Base-by-base conservation (phyloP, 192 early-diverging fungal genomes). In the Backusella morwellensis region DNA sequence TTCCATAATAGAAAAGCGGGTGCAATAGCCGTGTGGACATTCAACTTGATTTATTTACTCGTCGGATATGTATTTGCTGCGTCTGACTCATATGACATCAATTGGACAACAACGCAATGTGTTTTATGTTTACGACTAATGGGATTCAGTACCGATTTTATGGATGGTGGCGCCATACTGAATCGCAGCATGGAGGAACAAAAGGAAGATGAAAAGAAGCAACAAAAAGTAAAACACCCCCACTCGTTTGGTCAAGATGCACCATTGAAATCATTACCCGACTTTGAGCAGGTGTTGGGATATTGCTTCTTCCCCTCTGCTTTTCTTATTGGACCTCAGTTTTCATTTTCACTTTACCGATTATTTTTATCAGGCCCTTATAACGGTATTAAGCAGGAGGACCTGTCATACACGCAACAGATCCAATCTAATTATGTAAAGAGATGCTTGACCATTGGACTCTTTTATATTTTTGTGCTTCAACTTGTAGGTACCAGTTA, bases 21-120 rank as follows among this genome's bases (percentile, higher is more conserved):
- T 1, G 80, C 82, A 9, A 26, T 70, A 0, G 59, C 75, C 5
- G 75, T 86, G 0, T 89, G 88, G 78, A 14, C 83, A 63, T 88
- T 89, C 81, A 89, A 90, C 74, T 63, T 83, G 35, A 56, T 73
- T 0, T 89, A 90, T 74, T 72, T 90, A 21, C 66, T 89, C 35
- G 34, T 74, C 1, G 83, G 83, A 4, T 89, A 90, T 81, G 80
- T 82, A 40, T 84, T 71, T 47, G 78, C 74, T 2, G 76, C 80
- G 9, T 82, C 85, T 7, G 87, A 88, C 41, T 82, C 75, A 9
- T 91, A 90, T 41, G 88, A 91, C 56, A 85, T 90, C 35, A 80
- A 81, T 70, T 91, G 87, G 80, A 88, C 89, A 1, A 91, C 88
- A 81, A 83, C 89, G 9, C 90, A 91, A 72, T 91, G 88, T 68